Evolutionary conservation across 1,284 basidiomycete species (phyloP), one percentile per base, ranked within the genome.

Genomic region (Ceratobasidium sp.): DNA sequence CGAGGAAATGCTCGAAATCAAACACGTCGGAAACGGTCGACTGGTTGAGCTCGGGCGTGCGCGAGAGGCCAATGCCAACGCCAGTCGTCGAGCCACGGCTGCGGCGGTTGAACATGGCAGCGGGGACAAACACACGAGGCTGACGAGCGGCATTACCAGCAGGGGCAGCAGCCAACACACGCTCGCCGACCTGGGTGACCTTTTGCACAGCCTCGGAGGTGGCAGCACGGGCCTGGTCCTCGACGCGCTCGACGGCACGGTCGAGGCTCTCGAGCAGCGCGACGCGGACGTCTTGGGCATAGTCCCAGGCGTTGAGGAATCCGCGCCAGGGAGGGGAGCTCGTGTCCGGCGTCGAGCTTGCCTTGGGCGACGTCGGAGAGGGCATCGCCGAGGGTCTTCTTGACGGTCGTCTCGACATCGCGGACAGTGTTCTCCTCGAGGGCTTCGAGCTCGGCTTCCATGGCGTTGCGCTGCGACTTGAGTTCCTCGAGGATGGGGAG

Each of bases 401-500:
- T 87, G 31, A 93, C 88, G 43, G 80, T 79, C 0, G 80, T 77
- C 52, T 84, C 81, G 0, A 89, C 84, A 17, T 80, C 79, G 50
- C 84, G 82, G 8, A 89, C 87, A 32, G 88, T 87, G 0, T 83
- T 79, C 76, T 98, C 97, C 78, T 98, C 96, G 25, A 91, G 86
- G 32, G 78, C 76, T 73, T 95, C 93, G 20, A 99, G 82, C 32
- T 83, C 84, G 29, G 91, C 88, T 76, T 98, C 94, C 32, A 98
- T 82, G 6, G 82, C 80, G 69, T 93, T 90, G 34, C 87, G 85
- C 58, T 87, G 87, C 22, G 80, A 83, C 80, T 89, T 87, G 87
- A 98, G 92, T 80, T 88, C 89, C 78, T 97, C 93, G 53, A 97
- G 84, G 1, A 94, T 85, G 1, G 96, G 97, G 47, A 89, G 89